Percentiles rank a stretch among this genome's conserved stretches.
These are phyloP conservation scores for Chlamydomonas sp. DNA, from an alignment of 139 green algal genomes.

Conservation along the genomic window DNA sequence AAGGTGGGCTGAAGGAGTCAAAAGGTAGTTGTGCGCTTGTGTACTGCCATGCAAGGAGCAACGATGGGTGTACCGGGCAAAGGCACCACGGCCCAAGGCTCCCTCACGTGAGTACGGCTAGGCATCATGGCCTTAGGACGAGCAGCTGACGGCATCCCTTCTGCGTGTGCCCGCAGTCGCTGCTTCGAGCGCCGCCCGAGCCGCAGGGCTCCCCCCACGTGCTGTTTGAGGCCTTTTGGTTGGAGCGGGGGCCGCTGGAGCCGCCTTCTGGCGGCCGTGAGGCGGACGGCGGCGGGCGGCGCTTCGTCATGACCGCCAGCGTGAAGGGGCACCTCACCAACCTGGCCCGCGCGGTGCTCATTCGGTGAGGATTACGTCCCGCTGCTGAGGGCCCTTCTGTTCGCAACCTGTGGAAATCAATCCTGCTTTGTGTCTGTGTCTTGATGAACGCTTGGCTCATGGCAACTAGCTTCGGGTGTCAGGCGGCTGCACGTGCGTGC, in stretches of 20 bases:
- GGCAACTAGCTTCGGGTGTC: too few relatives aligned
- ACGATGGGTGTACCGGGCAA: neutral
- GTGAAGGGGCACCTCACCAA: slow-evolving; percentile 88
- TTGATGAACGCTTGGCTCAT: too few relatives aligned
- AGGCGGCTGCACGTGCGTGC: neutral
- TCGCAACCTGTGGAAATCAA: neutral
- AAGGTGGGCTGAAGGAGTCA: slow-evolving; percentile 54
- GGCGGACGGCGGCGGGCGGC: slow-evolving; percentile 58
- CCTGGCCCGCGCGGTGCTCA: slow-evolving; percentile 89
- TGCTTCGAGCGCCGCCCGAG: slow-evolving; percentile 60
- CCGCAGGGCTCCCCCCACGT: slow-evolving; percentile 62
- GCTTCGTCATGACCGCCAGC: slow-evolving; percentile 90
- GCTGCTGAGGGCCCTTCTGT: neutral
- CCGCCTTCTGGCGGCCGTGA: slow-evolving; percentile 57
- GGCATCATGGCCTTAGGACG: too few relatives aligned
- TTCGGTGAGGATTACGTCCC: slow-evolving; percentile 54
- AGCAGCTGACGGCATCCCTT: too few relatives aligned
- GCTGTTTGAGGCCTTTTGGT: slow-evolving; percentile 96
- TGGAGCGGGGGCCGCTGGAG: slow-evolving; percentile 75
- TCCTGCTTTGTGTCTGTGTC: too few relatives aligned
- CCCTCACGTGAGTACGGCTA: neutral
- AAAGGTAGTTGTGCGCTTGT: neutral
- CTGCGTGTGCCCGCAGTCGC: slow-evolving; percentile 40
- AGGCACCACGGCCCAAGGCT: neutral
- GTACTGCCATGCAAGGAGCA: neutral